Evolutionary conservation across 306 rosid species (phyloP), one percentile per base, ranked within the genome.

Genomic region (Sesbania bispinosa): DNA sequence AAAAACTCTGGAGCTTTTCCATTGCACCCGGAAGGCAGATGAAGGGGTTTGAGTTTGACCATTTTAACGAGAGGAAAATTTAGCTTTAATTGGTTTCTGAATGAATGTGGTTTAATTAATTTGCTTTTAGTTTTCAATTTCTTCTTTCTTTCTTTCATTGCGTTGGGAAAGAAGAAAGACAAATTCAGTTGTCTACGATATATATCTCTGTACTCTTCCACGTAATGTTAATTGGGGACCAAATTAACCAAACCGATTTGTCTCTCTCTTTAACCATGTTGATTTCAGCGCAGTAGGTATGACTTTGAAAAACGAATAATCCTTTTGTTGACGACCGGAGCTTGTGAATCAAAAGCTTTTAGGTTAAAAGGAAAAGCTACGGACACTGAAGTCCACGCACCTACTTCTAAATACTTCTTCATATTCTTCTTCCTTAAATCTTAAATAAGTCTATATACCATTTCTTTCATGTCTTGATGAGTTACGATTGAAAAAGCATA

Each of bases 1-100:
- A 85, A n/a, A 83, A 83, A 94, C 97, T 75, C 87, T 94, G 71
- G 95, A 94, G 88, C 93, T 94, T 55, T 94, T 94, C 83, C 98
- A 33, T 77, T 94, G 74, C 96, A 88, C 76, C 98, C 98, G 39
- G 97, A 94, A 85, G 78, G 95, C 62, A 86, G 82, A 85, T 78
- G 86, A 90, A 62, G 74, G 86, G 66, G 73, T 79, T 57, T 74
- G 20, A 7, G 24, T 50, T 38, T 33, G 26, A 67, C 35, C 46
- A 43, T 46, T 53, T 64, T 19, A 73, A 55, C 66, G 24, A 68
- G 38, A 18, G 21, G 18, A 11, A 50, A 76, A 23, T 33, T 21
- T 20, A 60, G 20, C 19, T 7, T n/a, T 67, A 58, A 43, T 38
- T 21, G 42, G 42, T 51, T 53, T 21, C 21, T 26, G 32, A 71